Evolutionary conservation across 2,329 filamentous ascomycete genomes (phyloP).

Genomic region (Botrytis sinoallii): DNA sequence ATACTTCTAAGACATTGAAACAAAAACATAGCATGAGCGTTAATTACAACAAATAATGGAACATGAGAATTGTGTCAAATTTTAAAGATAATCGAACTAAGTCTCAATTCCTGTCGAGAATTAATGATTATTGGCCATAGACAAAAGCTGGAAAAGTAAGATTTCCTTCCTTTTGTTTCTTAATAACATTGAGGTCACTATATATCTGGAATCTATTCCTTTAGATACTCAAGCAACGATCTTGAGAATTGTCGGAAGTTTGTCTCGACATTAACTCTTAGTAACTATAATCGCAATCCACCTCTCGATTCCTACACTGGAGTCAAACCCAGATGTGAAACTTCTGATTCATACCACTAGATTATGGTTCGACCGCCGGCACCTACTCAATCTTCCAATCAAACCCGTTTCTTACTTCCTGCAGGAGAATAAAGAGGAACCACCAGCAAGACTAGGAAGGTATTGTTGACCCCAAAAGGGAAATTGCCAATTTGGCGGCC

Average conservation of each 20-base stretch:
- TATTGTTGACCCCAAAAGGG: not conserved
- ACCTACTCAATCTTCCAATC: not conserved
- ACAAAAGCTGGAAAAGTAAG: not conserved
- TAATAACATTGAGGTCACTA: too few relatives aligned
- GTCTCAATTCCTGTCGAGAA: not conserved
- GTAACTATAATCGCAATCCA: too few relatives aligned
- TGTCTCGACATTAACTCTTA: too few relatives aligned
- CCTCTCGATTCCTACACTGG: too few relatives aligned
- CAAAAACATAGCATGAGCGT: not conserved
- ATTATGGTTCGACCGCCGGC: not conserved
- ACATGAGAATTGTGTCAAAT: accelerated
- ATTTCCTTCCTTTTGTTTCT: too few relatives aligned
- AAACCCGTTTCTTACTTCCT: not conserved
- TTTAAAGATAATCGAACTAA: not conserved
- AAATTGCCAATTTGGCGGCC: not conserved
- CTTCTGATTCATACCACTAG: not conserved
- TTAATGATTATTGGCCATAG: not conserved
- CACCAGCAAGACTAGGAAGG: not conserved
- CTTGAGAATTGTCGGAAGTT: too few relatives aligned
- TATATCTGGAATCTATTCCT: too few relatives aligned
- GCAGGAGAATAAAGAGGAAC: not conserved
- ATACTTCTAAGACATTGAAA: not conserved
- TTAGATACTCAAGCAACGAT: too few relatives aligned
- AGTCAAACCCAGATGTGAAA: too few relatives aligned
- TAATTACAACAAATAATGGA: not conserved